Conservation (phyloP, 495 filamentous ascomycete genomes). For the Xylaria acuta region DNA sequence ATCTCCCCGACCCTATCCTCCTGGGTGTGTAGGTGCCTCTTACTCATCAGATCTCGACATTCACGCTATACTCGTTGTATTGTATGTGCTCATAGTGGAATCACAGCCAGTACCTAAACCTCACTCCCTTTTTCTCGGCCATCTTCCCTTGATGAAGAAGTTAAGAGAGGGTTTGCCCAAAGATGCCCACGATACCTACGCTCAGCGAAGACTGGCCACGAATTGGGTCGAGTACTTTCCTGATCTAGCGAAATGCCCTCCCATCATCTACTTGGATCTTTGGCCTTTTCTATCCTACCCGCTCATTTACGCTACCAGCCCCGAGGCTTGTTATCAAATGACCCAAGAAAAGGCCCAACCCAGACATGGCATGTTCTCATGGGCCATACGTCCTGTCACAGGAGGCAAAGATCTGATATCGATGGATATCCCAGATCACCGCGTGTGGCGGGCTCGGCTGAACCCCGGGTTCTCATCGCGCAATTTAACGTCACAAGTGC, state of each 20-base stretch:
- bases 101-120: background rate
- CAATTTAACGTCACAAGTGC: constrained; percentile 39
- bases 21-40: no score
- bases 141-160: background rate
- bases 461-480: constrained; percentile 49
- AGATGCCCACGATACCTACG: background rate
- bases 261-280: constrained; percentile 46
- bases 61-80: background rate
- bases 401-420: constrained; percentile 36
- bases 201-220: background rate
- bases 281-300: constrained; percentile 40
- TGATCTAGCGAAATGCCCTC: constrained; percentile 14
- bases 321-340: constrained; percentile 4
- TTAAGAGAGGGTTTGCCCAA: background rate
- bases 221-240: constrained; percentile 27
- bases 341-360: background rate
- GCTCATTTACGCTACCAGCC: background rate
- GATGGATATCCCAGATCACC: constrained; percentile 43
- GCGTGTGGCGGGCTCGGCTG: constrained; percentile 45
- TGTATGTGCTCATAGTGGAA: background rate
- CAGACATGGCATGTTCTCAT: background rate
- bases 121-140: background rate
- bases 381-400: constrained; percentile 1
- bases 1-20: background rate
- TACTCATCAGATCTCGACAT: background rate